phyloP scores from a whole-genome alignment of 768 basidiomycete genomes.

The Boletus huronensis region DNA sequence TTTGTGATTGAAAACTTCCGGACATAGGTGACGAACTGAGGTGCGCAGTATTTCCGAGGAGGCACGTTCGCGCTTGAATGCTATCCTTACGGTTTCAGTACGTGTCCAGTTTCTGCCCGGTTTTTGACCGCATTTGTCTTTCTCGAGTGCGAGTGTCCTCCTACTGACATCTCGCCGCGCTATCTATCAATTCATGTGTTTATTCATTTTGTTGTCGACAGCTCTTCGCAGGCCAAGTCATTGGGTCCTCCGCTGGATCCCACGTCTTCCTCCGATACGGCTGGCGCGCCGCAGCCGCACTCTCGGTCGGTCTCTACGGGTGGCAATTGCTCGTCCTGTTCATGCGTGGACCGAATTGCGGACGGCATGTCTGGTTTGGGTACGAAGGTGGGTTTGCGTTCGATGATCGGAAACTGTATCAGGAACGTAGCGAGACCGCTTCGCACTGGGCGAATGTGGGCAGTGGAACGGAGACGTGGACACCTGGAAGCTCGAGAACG shows the following conservation, averaged over 20 bases:
- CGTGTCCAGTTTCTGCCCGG: not conserved
- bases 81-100: conserved; percentile 28
- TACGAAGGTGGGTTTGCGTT: conserved; percentile 51
- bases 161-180: not conserved
- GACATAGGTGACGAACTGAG: not conserved
- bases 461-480: not conserved
- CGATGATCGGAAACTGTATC: not conserved
- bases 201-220: not conserved
- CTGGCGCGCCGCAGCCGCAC: conserved; percentile 33
- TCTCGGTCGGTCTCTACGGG: conserved; percentile 35
- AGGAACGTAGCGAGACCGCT: not conserved
- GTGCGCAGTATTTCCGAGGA: conserved; percentile 26
- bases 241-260: conserved; percentile 41
- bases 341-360: conserved; percentile 36
- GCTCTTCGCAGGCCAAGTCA: conserved; percentile 39
- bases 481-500: conserved; percentile 1
- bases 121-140: not conserved
- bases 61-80: conserved; percentile 30
- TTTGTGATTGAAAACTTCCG: not conserved
- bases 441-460: not conserved
- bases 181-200: not conserved
- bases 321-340: conserved; percentile 36
- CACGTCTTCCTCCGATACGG: conserved; percentile 41
- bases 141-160: not conserved
- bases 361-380: conserved; percentile 51